Percentiles rank a stretch among this genome's conserved stretches.
phyloP scores from a whole-genome alignment of 345 rosid species.

The Salix arbutifolia region DNA sequence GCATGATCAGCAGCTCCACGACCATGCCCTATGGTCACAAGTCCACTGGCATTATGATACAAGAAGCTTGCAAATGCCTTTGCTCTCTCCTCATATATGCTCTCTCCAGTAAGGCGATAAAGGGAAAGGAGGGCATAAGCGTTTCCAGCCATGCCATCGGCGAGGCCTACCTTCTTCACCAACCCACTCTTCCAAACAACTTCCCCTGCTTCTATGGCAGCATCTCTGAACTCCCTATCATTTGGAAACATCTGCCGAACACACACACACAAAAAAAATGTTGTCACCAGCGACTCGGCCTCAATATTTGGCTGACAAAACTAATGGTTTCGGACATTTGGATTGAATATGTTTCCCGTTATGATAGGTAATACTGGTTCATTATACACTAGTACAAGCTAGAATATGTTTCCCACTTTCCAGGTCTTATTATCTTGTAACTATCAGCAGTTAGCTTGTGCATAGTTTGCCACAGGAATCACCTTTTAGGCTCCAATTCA shows the following conservation, averaged over 20 bases:
- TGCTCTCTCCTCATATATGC: constrained; percentile 66
- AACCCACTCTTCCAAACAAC: constrained; percentile 91
- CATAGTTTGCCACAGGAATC: neutral
- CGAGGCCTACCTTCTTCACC: constrained; percentile 72
- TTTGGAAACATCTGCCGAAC: constrained; percentile 46
- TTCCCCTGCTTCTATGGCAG: constrained; percentile 92
- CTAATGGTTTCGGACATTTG: neutral
- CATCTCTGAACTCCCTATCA: constrained; percentile 71
- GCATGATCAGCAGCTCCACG: constrained; percentile 30
- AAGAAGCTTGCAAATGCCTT: constrained; percentile 70
- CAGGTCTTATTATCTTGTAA: neutral
- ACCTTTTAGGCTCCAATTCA: neutral
- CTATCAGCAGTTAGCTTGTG: neutral
- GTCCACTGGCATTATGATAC: constrained; percentile 40
- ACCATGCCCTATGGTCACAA: constrained; percentile 10
- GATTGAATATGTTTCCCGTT: neutral
- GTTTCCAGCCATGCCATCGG: constrained; percentile 77
- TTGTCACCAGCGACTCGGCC: neutral
- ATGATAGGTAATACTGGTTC: neutral
- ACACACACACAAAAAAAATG: neutral
- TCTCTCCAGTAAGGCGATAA: constrained; percentile 65
- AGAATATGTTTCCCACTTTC: no score
- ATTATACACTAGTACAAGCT: neutral
- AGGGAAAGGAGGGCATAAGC: constrained; percentile 83
- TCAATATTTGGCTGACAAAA: neutral